Base-by-base conservation (phyloP, 768 basidiomycete species). In the Pisolithus tinctorius region DNA sequence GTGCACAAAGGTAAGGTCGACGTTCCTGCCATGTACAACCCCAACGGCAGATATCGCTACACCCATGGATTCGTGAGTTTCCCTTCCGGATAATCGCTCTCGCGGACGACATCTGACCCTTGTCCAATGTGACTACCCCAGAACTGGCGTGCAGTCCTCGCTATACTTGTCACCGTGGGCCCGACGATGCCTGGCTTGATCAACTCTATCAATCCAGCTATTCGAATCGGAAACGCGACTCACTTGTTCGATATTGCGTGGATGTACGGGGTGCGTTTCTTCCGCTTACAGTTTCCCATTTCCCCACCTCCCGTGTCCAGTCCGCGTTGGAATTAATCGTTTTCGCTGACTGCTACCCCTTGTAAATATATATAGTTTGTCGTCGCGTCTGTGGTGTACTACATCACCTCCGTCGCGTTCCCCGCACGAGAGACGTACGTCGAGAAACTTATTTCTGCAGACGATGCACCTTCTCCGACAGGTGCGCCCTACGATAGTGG, bases 11-110 rank as follows among this genome's bases (percentile, higher is more conserved):
- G 82, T 29, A 80, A 79, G 20, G 81, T 91, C 8, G 86, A 93
- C 60, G 86, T 93, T 2, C 86, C 88, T 4, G 81, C 86, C 2
- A 84, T 94, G 78, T 94, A 93, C 62, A 77, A 82, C 57, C 89
- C 87, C 16, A 69, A 80, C 42, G 88, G 88, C 2, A 75, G 85
- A 53, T 94, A 93, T 64, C 71, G 76, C n/a, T 94, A 92, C 65
- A 79, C 73, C 62, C 73, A 74, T 49, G 90, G 91, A 48, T 76
- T 86, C 48, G 88, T 88, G 63, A 55, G 83, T 72, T n/a, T 41
- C 41, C 23, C 57, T 11, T 9, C 7, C 27, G 11, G 7, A 16
- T 29, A 13, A 2, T 25, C 20, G 36, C 16, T 34, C 31, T 34
- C 13, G 42, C 34, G 36, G 20, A 20, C 20, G 2, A 20, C 20